These are phyloP conservation scores for Anthracocystis walkeri DNA, from an alignment of 1,284 basidiomycete species.

Conservation along the genomic window DNA sequence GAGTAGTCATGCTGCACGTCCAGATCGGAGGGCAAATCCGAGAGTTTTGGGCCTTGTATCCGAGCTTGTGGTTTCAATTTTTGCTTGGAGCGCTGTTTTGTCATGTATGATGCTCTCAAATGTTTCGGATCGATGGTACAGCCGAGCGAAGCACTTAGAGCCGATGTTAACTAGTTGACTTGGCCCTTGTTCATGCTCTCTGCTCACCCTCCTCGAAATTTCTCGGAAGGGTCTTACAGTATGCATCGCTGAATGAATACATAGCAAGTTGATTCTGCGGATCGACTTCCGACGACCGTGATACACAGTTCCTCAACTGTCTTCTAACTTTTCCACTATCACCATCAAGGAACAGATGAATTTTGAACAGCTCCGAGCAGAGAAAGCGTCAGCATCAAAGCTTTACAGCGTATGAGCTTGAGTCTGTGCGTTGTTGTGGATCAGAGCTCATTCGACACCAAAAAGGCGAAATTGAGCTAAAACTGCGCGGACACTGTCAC, in stretches of 20 bases:
- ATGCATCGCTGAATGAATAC: too few relatives aligned
- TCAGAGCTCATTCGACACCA: too few relatives aligned
- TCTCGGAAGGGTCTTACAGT: not conserved
- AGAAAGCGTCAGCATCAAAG: too few relatives aligned
- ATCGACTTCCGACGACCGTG: too few relatives aligned
- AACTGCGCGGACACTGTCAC: constrained; percentile 3
- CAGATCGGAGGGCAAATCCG: constrained; percentile 30
- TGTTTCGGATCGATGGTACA: constrained; percentile 16
- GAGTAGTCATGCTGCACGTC: constrained; percentile 20
- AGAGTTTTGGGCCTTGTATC: not conserved
- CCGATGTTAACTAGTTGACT: not conserved
- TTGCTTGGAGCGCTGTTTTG: not conserved
- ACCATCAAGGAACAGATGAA: too few relatives aligned
- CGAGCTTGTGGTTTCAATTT: constrained; percentile 1
- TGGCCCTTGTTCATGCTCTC: not conserved
- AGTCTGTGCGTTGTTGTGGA: not conserved
- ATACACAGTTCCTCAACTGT: too few relatives aligned
- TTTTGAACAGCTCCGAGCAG: too few relatives aligned
- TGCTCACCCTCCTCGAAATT: not conserved
- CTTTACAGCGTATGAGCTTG: not conserved
- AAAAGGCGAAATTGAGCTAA: constrained; percentile 1
- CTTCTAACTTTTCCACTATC: too few relatives aligned
- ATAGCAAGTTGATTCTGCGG: too few relatives aligned
- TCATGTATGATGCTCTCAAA: not conserved
- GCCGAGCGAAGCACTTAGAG: constrained; percentile 20